These are phyloP conservation scores for Sporopachydermia quercuum DNA, from an alignment of 805 yeast genomes.

Conservation along the genomic window DNA sequence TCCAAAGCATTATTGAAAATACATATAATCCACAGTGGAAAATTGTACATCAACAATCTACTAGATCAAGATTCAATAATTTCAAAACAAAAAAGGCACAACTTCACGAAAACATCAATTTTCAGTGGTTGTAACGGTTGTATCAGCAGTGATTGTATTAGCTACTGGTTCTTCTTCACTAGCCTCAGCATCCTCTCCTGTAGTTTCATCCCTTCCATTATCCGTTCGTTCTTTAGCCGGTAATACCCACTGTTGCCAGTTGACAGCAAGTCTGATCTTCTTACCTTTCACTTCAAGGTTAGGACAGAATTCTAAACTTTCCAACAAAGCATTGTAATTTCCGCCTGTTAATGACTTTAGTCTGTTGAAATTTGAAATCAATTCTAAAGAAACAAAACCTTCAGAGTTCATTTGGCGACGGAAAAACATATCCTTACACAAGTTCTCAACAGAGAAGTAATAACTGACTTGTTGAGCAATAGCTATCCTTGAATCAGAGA, in stretches of 20 bases:
- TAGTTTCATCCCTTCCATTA: slow-evolving; percentile 29
- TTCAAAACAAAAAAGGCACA: too few relatives aligned
- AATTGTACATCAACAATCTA: too few relatives aligned
- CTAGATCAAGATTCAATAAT: too few relatives aligned
- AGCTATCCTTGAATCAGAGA: slow-evolving; percentile 7
- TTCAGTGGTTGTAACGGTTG: too few relatives aligned
- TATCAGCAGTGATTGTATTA: too few relatives aligned
- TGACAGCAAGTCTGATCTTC: slow-evolving; percentile 44
- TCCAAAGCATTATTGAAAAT: too few relatives aligned
- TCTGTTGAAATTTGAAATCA: slow-evolving; percentile 61
- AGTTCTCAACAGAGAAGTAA: slow-evolving; percentile 78
- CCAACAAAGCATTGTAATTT: slow-evolving; percentile 34
- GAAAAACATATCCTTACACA: slow-evolving; percentile 70
- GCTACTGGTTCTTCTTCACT: slow-evolving; percentile 20
- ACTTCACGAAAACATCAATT: too few relatives aligned
- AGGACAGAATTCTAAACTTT: slow-evolving; percentile 37
- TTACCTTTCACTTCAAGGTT: slow-evolving; percentile 37
- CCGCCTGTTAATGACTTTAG: slow-evolving; percentile 52
- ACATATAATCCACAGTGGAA: too few relatives aligned
- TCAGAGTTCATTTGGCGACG: slow-evolving; percentile 66
- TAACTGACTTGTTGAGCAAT: slow-evolving; percentile 63
- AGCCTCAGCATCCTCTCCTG: slow-evolving; percentile 12
- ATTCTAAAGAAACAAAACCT: slow-evolving; percentile 55
- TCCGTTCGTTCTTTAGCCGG: slow-evolving; percentile 33
- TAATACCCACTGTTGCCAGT: slow-evolving; percentile 57